A percentile compares a stretch with the other conserved stretches of the same genome.
phyloP scores from a whole-genome alignment of 345 rosid genomes.

The Cardiospermum halicacabum region DNA sequence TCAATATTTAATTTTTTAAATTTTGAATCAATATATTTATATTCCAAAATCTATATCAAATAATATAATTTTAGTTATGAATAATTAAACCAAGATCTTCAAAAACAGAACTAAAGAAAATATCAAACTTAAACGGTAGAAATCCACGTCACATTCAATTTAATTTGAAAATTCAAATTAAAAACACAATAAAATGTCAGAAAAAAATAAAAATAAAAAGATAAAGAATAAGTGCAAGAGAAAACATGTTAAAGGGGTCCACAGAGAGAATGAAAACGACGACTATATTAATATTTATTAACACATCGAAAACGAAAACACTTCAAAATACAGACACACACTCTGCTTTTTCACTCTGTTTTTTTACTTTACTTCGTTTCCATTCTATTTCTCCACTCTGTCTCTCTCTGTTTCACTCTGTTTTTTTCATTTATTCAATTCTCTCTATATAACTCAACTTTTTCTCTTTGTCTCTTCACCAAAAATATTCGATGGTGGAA shows the following conservation, averaged over 20 bases:
- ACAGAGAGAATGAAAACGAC: constrained; percentile 31
- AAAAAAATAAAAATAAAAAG: background rate
- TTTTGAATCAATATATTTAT: too few species aligned
- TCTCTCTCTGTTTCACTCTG: constrained; percentile 11
- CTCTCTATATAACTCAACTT: constrained; percentile 6
- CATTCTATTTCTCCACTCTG: constrained; percentile 20
- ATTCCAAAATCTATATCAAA: too few species aligned
- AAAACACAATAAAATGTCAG: too few species aligned
- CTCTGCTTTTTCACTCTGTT: constrained; percentile 23
- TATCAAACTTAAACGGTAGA: too few species aligned
- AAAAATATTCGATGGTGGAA: background rate
- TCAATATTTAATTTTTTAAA: too few species aligned
- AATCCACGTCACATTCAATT: constrained; percentile 11
- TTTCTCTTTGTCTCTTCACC: constrained; percentile 11
- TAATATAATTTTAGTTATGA: too few species aligned
- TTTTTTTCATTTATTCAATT: constrained; percentile 19
- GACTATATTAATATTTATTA: too few species aligned
- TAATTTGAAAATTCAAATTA: background rate
- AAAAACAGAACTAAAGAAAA: too few species aligned
- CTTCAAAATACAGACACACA: too few species aligned
- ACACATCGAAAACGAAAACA: too few species aligned
- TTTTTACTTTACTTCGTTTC: constrained; percentile 11
- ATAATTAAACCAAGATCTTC: too few species aligned
- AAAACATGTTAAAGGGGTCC: constrained; percentile 28
- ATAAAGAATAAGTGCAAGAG: constrained; percentile 22